Base-by-base conservation (phyloP, 2,329 filamentous ascomycete genomes). In the Fusarium lyarnte region DNA sequence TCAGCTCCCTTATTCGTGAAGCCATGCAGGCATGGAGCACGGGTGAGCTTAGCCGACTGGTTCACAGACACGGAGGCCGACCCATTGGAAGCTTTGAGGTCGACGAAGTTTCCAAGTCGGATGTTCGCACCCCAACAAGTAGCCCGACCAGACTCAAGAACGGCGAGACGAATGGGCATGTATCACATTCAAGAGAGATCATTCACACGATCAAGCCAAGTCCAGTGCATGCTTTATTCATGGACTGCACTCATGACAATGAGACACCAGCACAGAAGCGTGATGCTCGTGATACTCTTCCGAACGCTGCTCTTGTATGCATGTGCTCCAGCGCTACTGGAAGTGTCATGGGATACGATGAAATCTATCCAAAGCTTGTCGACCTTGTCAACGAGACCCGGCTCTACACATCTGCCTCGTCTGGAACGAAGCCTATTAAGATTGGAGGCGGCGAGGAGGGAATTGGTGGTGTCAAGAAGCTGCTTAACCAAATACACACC, bases 201-300 rank as follows among this genome's bases (percentile, higher is more conserved):
- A 87, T 97, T 73, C 92, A 92, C 73, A 92, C 88, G 69, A 95
- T 99, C 81, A 93, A 94, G 74, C 91, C 93, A n/a, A 93, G 91
- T 7, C 94, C 95, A 8, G 92, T 98, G 1, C 95, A 97, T 74
- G 96, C 95, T 2, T 85, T 99, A 2, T 98, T 99, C 82, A 98
- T 98, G 94, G 97, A 99, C 80, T 99, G 97, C 82, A 99, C 97
- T 0, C 96, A 99, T 81, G 96, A 99, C 83, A 99, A 99, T 77
- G 95, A 99, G 83, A 93, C 94, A 5, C 96, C 96, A 1, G 94
- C 95, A 2, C 95, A 99, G 82, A 98, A 98, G 82, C 89, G 97
- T 43, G 95, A 98, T 80, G 95, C 95, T 57, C 90, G 94, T 66
- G 97, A 99, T 79, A 98, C 96, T 0, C 87, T 99, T 14, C 93